A percentile compares a stretch with the other conserved stretches of the same genome.
Conservation (phyloP, 2,329 filamentous ascomycete genomes). For the Hymenoscyphus occultus region DNA sequence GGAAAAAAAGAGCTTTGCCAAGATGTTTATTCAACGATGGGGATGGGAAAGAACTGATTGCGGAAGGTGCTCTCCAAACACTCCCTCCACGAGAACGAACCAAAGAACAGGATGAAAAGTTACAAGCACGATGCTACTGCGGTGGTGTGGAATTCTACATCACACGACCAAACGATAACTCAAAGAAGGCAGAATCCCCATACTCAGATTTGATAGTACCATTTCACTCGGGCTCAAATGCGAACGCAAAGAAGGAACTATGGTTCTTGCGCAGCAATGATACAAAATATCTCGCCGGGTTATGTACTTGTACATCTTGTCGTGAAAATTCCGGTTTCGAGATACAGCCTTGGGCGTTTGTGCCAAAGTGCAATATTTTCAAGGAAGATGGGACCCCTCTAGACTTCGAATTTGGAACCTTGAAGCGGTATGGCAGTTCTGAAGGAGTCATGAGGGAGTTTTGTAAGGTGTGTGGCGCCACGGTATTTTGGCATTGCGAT, state of each 20-base stretch:
- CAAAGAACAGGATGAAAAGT: slow-evolving; percentile 13
- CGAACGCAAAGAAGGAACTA: slow-evolving; percentile 41
- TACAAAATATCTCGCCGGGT: slow-evolving; percentile 55
- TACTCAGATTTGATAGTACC: slow-evolving; percentile 54
- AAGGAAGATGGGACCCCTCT: slow-evolving; percentile 38
- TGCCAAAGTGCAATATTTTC: slow-evolving; percentile 57
- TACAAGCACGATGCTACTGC: slow-evolving; percentile 54
- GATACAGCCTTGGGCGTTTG: slow-evolving; percentile 63
- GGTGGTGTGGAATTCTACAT: slow-evolving; percentile 54
- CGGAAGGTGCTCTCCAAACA: not conserved
- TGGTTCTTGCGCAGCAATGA: slow-evolving; percentile 27
- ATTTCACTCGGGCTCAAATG: slow-evolving; percentile 38
- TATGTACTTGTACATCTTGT: slow-evolving; percentile 62
- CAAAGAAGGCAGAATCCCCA: slow-evolving; percentile 44
- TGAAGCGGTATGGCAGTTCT: slow-evolving; percentile 54
- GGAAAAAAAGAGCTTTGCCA: slow-evolving; percentile 9
- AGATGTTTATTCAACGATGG: not conserved
- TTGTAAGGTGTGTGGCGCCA: slow-evolving; percentile 60
- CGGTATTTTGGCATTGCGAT: slow-evolving; percentile 58
- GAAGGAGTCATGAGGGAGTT: slow-evolving; percentile 56
- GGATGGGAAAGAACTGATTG: not conserved
- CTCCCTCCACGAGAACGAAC: not conserved
- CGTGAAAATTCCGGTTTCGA: slow-evolving; percentile 59
- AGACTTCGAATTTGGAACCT: slow-evolving; percentile 41
- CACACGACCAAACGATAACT: slow-evolving; percentile 50